Percentiles rank a stretch among this genome's conserved stretches.
phyloP scores from a whole-genome alignment of 2,329 filamentous ascomycete species.

The Aspergillus clavatus region DNA sequence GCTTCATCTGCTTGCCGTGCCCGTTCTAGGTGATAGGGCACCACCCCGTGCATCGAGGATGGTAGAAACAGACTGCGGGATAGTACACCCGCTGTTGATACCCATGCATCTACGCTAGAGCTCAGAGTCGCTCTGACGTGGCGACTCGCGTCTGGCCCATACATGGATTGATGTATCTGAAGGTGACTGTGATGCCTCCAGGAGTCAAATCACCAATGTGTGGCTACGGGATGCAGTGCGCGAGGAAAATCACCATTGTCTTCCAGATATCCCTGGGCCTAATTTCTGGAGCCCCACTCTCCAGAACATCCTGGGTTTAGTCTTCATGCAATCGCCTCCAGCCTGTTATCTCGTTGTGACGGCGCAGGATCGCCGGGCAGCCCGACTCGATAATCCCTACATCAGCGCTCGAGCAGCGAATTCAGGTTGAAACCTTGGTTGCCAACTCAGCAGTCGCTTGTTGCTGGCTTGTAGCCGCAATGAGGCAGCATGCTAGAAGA shows the following conservation, averaged over 20 bases:
- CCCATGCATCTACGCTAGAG: conserved; percentile 38
- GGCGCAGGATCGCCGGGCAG: conserved; percentile 20
- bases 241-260: conserved; percentile 1
- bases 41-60: conserved; percentile 26
- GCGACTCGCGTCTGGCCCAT: conserved; percentile 33
- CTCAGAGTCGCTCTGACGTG: conserved; percentile 39
- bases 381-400: conserved; percentile 15
- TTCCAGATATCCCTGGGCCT: conserved; percentile 13
- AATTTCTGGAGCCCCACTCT: conserved; percentile 13
- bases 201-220: conserved; percentile 21
- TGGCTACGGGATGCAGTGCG: conserved; percentile 5
- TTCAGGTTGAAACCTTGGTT: conserved; percentile 25
- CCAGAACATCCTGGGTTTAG: conserved; percentile 11
- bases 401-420: conserved; percentile 16
- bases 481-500: conserved; percentile 9
- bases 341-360: conserved; percentile 12
- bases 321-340: conserved; percentile 9
- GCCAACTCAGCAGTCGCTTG: conserved; percentile 27
- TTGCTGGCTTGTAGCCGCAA: conserved; percentile 19
- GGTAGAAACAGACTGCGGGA: conserved; percentile 32
- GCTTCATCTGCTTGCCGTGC: conserved; percentile 22
- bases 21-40: conserved; percentile 30
- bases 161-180: conserved; percentile 21
- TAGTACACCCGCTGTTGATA: conserved; percentile 29
- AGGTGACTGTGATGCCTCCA: conserved; percentile 21